Base-by-base conservation (phyloP, 495 filamentous ascomycete genomes). In the Bacidia gigantensis region DNA sequence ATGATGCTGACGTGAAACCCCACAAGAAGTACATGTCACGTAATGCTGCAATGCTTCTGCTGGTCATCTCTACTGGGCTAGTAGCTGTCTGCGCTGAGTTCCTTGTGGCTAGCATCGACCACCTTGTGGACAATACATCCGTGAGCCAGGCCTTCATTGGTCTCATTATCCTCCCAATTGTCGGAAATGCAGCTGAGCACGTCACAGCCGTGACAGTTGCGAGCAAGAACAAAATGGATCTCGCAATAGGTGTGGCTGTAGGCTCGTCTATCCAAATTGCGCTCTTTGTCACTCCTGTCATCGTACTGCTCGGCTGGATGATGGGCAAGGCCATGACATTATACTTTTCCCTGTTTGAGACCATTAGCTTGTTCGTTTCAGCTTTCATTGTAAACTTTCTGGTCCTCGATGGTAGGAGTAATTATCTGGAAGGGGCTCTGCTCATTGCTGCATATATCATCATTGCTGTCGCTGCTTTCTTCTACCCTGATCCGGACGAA, bases 181-280 rank as follows among this genome's bases (percentile, higher is more conserved):
- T 95, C 11, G 87, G 88, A 51, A 95, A 95, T 58, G 88, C 89
- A 0, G 89, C 88, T 0, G 88, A 95, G 70, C 88, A 95, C 71
- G 84, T 92, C 5, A 94, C 87, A 1, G 86, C 89, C 1, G 84
- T 95, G 35, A 85, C 80, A 23, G 87, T 94, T 7, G 88, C 89
- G 3, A 75, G 77, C 56, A 95, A 94, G 72, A 94, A 95, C 69
- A 95, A 95, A 71, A 93, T 95, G 88, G 88, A 95, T 70, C 71
- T 94, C 24, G 83, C 89, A 0, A 93, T 95, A 56, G 88, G 86
- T 58, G 86, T 95, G 23, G 88, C 88, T 3, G 80, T 95, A 18
- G 89, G 89, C 12, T 84, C 79, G 46, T 88, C 82, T 56, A 93
- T 95, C 61, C 89, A 95, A 66, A 83, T 84, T 70, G 86, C 89